A percentile compares a stretch with the other conserved stretches of the same genome.
These are phyloP conservation scores for Laetiporus sulphureus DNA, from an alignment of 1,284 basidiomycete species.

Conservation along the genomic window DNA sequence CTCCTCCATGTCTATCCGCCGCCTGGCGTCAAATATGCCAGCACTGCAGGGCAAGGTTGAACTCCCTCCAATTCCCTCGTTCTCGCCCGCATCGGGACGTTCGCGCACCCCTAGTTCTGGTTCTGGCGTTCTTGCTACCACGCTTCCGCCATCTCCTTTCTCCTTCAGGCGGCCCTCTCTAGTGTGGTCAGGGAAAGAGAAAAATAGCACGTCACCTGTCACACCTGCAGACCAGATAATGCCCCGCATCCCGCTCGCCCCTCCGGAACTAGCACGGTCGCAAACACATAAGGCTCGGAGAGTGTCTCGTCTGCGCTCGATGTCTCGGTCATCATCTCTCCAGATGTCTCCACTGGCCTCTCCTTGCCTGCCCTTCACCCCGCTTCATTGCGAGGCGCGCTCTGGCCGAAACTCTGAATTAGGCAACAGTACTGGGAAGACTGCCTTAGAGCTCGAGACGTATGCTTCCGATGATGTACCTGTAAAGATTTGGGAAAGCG, in stretches of 20 bases:
- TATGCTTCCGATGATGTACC: not conserved
- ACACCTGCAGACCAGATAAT: slow-evolving; percentile 28
- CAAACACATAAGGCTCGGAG: not conserved
- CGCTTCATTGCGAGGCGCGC: not conserved
- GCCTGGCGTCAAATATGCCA: slow-evolving; percentile 21
- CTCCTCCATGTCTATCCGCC: slow-evolving; percentile 22
- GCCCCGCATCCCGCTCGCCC: slow-evolving; percentile 20
- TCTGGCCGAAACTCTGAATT: not conserved
- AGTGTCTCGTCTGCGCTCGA: not conserved
- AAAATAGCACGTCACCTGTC: slow-evolving; percentile 11
- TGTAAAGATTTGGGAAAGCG: not conserved
- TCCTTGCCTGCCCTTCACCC: slow-evolving; percentile 1
- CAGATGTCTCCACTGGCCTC: not conserved
- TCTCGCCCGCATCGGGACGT: slow-evolving; percentile 5
- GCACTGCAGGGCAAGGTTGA: slow-evolving; percentile 18
- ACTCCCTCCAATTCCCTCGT: slow-evolving; percentile 16
- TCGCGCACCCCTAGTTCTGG: not conserved
- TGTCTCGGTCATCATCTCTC: not conserved
- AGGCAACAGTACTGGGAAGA: not conserved
- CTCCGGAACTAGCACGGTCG: slow-evolving; percentile 12
- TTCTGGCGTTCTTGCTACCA: slow-evolving; percentile 5
- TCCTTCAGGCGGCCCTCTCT: not conserved
- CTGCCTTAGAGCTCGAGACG: not conserved
- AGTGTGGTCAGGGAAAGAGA: not conserved
- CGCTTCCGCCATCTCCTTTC: slow-evolving; percentile 6